Conservation (phyloP, 345 rosid species). For the Hypericum androsaemum region DNA sequence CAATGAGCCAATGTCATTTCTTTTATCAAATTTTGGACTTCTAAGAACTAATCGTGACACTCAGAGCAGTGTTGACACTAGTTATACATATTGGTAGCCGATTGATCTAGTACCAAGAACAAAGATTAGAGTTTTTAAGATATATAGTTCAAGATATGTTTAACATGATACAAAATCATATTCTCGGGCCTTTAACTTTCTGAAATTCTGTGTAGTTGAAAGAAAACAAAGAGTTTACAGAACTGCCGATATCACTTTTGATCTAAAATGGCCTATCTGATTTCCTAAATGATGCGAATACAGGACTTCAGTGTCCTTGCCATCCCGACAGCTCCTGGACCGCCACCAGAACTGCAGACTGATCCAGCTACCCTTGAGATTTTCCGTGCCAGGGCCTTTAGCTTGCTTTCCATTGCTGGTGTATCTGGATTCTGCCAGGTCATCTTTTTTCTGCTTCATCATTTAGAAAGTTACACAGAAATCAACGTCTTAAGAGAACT, state of each 20-base stretch:
- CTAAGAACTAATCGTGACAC: no score
- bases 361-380: conserved; percentile 43
- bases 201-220: no score
- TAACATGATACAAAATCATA: no score
- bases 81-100: no score
- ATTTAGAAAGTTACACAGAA: background rate
- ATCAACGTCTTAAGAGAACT: background rate
- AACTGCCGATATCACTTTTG: no score
- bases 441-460: background rate
- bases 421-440: conserved; percentile 93
- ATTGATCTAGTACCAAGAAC: no score
- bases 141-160: no score
- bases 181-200: no score
- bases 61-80: no score
- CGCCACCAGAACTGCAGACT: conserved; percentile 62
- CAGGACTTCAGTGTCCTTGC: conserved; percentile 64
- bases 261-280: background rate
- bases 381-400: conserved; percentile 47
- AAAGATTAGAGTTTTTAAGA: no score
- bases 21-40: no score
- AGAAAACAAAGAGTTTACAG: no score
- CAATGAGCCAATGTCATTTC: background rate
- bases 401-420: conserved; percentile 67
- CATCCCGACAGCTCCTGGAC: conserved; percentile 74
- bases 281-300: background rate